These are phyloP conservation scores for Penicillium sp. DNA, from an alignment of 2,329 filamentous ascomycete genomes.

Conservation along the genomic window DNA sequence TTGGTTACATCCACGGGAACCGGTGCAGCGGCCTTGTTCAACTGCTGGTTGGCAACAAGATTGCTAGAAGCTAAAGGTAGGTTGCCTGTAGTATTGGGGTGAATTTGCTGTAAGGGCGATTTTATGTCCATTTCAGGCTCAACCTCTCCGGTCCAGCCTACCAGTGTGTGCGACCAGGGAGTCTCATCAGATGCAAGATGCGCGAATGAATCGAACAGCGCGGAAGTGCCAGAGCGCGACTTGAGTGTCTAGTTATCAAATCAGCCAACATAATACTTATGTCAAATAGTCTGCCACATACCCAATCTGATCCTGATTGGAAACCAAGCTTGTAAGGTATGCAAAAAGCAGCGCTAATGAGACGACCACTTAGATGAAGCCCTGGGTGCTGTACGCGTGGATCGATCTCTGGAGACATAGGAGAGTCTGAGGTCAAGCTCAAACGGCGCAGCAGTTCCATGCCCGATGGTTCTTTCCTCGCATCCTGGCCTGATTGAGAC, in stretches of 20 bases:
- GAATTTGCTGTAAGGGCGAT: slow-evolving; percentile 32
- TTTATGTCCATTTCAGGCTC: slow-evolving; percentile 44
- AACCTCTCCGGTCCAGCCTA: slow-evolving; percentile 94
- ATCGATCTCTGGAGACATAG: slow-evolving; percentile 50
- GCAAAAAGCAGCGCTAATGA: slow-evolving; percentile 64
- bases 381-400: slow-evolving; percentile 57
- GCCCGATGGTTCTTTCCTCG: slow-evolving; percentile 47
- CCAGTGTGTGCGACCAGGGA: slow-evolving; percentile 86
- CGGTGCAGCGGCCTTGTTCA: slow-evolving; percentile 76
- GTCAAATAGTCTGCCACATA: slow-evolving; percentile 30
- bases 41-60: slow-evolving; percentile 36
- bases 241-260: slow-evolving; percentile 61
- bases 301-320: slow-evolving; percentile 56
- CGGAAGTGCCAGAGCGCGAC: slow-evolving; percentile 80
- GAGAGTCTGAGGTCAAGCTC: slow-evolving; percentile 45
- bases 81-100: slow-evolving; percentile 28
- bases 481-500: background rate
- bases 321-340: slow-evolving; percentile 61
- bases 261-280: slow-evolving; percentile 4
- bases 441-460: slow-evolving; percentile 55
- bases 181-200: slow-evolving; percentile 81
- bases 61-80: slow-evolving; percentile 30
- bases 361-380: slow-evolving; percentile 58
- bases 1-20: slow-evolving; percentile 67
- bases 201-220: slow-evolving; percentile 86